Conservation (phyloP, 2,329 filamentous ascomycete genomes). For the Pseudocercospora crystallina region DNA sequence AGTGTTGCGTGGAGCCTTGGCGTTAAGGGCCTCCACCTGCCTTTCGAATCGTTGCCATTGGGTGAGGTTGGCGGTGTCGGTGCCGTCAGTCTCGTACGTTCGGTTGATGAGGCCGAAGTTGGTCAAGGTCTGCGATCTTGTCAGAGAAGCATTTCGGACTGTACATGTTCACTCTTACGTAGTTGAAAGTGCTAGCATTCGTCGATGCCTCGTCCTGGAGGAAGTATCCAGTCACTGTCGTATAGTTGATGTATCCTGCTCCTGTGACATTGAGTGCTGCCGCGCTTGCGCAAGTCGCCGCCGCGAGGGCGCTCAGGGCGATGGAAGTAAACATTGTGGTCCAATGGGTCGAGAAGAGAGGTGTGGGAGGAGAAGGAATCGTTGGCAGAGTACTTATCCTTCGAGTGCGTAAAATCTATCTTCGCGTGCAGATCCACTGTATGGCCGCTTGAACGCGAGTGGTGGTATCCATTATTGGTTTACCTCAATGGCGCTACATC, state of each 20-base stretch:
- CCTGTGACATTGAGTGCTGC: conserved; percentile 12
- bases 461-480: conserved; percentile 1
- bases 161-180: conserved; percentile 46
- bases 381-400: too few species aligned
- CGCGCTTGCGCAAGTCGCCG: conserved; percentile 8
- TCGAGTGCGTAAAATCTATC: too few species aligned
- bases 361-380: not conserved
- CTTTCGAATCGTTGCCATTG: conserved; percentile 66
- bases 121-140: conserved; percentile 48
- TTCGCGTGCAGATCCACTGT: too few species aligned
- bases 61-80: conserved; percentile 48
- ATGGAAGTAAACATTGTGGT: conserved; percentile 9
- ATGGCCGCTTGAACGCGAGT: too few species aligned
- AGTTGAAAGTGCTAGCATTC: conserved; percentile 60
- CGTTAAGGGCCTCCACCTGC: conserved; percentile 60
- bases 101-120: conserved; percentile 68
- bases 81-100: conserved; percentile 56
- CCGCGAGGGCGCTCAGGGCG: conserved; percentile 7
- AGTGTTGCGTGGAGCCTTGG: conserved; percentile 45
- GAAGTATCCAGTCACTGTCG: conserved; percentile 62
- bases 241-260: conserved; percentile 55
- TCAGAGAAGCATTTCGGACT: not conserved
- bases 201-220: conserved; percentile 62
- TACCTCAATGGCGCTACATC: not conserved
- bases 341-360: not conserved